Evolutionary conservation across 2,329 filamentous ascomycete species (phyloP).

Genomic region (Sclerotiophoma versabilis): DNA sequence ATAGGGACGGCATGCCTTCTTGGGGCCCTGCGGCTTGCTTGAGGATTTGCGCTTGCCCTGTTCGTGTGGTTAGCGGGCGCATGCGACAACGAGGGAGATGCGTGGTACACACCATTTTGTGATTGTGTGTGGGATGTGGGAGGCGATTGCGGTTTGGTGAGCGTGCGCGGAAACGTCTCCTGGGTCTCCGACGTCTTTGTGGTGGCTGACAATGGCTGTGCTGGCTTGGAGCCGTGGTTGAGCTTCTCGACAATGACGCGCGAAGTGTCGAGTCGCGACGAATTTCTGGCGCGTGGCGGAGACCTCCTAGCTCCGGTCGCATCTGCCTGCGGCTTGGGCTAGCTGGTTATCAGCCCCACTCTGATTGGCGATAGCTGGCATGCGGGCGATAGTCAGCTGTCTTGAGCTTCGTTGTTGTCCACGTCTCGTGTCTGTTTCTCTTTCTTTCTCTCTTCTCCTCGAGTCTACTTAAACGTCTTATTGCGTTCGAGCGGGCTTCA

Average conservation of each 20-base stretch:
- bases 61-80: constrained; percentile 30
- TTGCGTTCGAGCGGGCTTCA: constrained; percentile 15
- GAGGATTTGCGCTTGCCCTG: constrained; percentile 91
- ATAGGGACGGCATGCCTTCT: constrained; percentile 67
- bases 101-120: constrained; percentile 10
- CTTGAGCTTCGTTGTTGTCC: constrained; percentile 18
- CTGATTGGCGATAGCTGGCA: constrained; percentile 31
- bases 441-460: constrained; percentile 15
- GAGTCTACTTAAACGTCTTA: constrained; percentile 15
- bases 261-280: constrained; percentile 12
- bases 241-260: constrained; percentile 17
- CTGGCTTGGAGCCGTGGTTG: constrained; percentile 3
- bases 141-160: neutral
- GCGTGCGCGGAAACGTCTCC: neutral
- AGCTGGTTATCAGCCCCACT: constrained; percentile 43
- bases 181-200: neutral
- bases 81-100: constrained; percentile 11
- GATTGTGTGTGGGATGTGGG: neutral
- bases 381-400: constrained; percentile 25
- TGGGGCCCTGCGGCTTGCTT: constrained; percentile 79
- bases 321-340: constrained; percentile 30
- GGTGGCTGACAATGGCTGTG: neutral
- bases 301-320: constrained; percentile 24
- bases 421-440: constrained; percentile 10
- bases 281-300: constrained; percentile 19